Base-by-base conservation (phyloP, 495 filamentous ascomycete genomes). In the Aspergillus cristatus region DNA sequence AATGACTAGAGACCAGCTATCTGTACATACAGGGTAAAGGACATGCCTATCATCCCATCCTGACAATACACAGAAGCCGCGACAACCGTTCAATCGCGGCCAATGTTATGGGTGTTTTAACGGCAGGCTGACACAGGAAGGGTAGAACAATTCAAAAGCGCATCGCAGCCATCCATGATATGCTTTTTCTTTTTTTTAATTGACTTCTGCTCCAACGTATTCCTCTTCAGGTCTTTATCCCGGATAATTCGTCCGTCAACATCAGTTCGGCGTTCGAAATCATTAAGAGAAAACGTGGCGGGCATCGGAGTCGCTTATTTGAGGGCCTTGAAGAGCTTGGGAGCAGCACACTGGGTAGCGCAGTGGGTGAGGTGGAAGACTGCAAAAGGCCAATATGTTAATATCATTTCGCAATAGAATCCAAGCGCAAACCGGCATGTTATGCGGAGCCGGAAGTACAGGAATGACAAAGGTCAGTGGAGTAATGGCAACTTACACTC, bases 361-460 rank as follows among this genome's bases (percentile, higher is more conserved):
- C 91, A 98, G 72, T 97, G 91, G 47, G 82, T 75, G 51, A 97
- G 81, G 67, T 98, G 91, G 81, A 98, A 98, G 77, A 95, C 91
- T 98, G 43, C 24, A 29, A 18, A 20, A 29, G 8, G n/a, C 22
- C 34, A n/a, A n/a, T n/a, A n/a, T n/a, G n/a, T n/a, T n/a, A n/a
- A n/a, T n/a, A n/a, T n/a, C n/a, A n/a, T n/a, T n/a, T n/a, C n/a
- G n/a, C n/a, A n/a, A n/a, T n/a, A n/a, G n/a, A n/a, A n/a, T n/a
- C n/a, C n/a, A n/a, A n/a, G n/a, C n/a, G n/a, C n/a, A n/a, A n/a
- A n/a, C n/a, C n/a, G n/a, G n/a, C n/a, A n/a, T n/a, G n/a, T n/a
- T n/a, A n/a, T n/a, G n/a, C n/a, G n/a, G n/a, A n/a, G n/a, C n/a
- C n/a, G n/a, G n/a, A n/a, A n/a, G n/a, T n/a, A n/a, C n/a, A n/a